Conservation (phyloP, 768 basidiomycete species). For the Termitomyces sp. region DNA sequence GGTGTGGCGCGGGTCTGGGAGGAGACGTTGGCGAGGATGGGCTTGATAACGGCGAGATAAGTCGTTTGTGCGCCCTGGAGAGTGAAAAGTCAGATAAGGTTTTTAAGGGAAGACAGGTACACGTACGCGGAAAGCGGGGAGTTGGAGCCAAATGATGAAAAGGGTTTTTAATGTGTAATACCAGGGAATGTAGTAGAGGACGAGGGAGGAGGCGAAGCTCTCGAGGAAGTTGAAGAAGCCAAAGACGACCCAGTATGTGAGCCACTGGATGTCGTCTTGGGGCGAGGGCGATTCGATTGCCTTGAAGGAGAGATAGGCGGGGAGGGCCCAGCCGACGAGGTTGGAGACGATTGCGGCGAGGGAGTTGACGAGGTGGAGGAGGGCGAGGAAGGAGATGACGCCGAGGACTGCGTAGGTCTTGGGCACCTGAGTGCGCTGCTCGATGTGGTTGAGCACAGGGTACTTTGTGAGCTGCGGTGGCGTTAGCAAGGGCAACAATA, state of each 20-base stretch:
- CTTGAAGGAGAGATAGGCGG: slow-evolving; percentile 93
- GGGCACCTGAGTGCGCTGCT: slow-evolving; percentile 89
- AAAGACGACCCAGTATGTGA: slow-evolving; percentile 97
- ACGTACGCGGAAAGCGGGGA: slow-evolving; percentile 81
- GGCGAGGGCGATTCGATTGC: slow-evolving; percentile 86
- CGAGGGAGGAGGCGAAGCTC: slow-evolving; percentile 74
- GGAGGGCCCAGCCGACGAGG: slow-evolving; percentile 91
- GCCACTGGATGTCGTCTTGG: slow-evolving; percentile 91
- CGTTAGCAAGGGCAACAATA: slow-evolving; percentile 9
- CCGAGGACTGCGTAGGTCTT: slow-evolving; percentile 90
- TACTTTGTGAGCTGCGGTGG: slow-evolving; percentile 73
- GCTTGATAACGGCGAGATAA: slow-evolving; percentile 77
- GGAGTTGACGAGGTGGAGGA: slow-evolving; percentile 85
- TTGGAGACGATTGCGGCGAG: slow-evolving; percentile 92
- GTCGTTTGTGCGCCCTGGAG: slow-evolving; percentile 81
- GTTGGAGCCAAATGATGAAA: slow-evolving; percentile 91
- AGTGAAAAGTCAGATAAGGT: slow-evolving; percentile 15
- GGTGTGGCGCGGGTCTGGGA: slow-evolving; percentile 41
- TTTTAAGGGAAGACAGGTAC: slow-evolving; percentile 13
- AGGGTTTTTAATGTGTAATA: slow-evolving; percentile 92
- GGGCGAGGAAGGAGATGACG: slow-evolving; percentile 57
- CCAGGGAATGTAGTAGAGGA: slow-evolving; percentile 93
- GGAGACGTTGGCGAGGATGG: slow-evolving; percentile 67
- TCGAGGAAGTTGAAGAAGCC: slow-evolving; percentile 93
- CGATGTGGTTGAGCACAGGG: slow-evolving; percentile 77